phyloP scores from a whole-genome alignment of 768 basidiomycete genomes.

The Lentinula detonsa region DNA sequence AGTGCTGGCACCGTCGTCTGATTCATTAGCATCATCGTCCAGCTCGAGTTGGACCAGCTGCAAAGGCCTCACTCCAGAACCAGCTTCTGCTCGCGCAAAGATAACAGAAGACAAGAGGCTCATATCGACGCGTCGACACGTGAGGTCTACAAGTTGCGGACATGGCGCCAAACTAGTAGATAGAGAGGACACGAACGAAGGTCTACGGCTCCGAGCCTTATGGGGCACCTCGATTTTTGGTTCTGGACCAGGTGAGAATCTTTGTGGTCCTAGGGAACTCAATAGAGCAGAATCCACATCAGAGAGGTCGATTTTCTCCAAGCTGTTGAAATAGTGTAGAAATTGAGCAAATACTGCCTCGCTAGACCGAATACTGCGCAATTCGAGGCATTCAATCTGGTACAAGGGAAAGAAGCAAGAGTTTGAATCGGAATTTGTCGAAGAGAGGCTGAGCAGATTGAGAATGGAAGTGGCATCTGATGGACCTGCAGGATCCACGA shows the following conservation, averaged over 20 bases:
- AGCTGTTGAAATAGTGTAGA: background rate
- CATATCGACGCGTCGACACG: background rate
- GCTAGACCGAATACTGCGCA: constrained; percentile 1
- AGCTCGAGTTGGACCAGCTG: background rate
- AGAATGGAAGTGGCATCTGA: constrained; percentile 31
- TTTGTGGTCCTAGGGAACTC: background rate
- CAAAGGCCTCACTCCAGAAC: background rate
- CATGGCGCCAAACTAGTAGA: constrained; percentile 2
- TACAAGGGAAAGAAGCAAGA: background rate
- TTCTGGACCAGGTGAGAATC: background rate
- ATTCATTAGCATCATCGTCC: background rate
- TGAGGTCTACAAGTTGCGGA: background rate
- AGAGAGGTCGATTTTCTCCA: background rate
- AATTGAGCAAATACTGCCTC: background rate
- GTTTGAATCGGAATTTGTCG: background rate
- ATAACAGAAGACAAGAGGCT: constrained; percentile 1
- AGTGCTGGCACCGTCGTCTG: background rate
- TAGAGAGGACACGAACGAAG: background rate
- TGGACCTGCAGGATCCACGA: constrained; percentile 24
- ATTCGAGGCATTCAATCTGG: background rate
- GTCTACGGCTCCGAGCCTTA: background rate
- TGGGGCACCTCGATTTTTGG: background rate
- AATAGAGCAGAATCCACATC: background rate
- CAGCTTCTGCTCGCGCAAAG: background rate
- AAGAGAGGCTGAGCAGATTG: constrained; percentile 19